Percentiles rank a stretch among this genome's conserved stretches.
phyloP scores from a whole-genome alignment of 2,329 filamentous ascomycete genomes.

The Colletotrichum lentis region DNA sequence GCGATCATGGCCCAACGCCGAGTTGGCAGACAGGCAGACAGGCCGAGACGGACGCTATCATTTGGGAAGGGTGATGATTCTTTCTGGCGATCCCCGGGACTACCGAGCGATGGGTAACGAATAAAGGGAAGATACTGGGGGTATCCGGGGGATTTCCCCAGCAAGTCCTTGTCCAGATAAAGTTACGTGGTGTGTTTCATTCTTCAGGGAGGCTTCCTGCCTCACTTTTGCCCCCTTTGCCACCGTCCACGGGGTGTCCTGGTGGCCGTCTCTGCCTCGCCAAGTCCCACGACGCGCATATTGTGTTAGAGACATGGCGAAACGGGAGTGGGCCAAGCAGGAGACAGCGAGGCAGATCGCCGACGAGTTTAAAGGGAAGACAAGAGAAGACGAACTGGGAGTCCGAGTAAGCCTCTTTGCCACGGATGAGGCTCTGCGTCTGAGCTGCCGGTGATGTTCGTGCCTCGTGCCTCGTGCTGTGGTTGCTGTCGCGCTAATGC shows the following conservation, averaged over 20 bases:
- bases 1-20: constrained; percentile 1
- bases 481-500: constrained; percentile 6
- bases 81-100: constrained; percentile 24
- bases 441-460: neutral
- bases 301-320: constrained; percentile 9
- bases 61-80: constrained; percentile 21
- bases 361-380: constrained; percentile 7
- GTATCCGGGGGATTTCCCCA: constrained; percentile 17
- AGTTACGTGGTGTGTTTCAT: constrained; percentile 35
- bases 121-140: constrained; percentile 27
- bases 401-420: constrained; percentile 9
- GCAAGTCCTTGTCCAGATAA: constrained; percentile 34
- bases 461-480: neutral
- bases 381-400: constrained; percentile 33
- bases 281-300: constrained; percentile 25
- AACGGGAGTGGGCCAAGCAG: neutral
- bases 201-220: constrained; percentile 12
- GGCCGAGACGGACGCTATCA: constrained; percentile 10
- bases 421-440: neutral
- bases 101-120: constrained; percentile 15
- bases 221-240: constrained; percentile 11
- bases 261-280: neutral
- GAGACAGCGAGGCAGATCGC: neutral
- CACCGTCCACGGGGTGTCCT: neutral
- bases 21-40: constrained; percentile 22